Conservation (phyloP, 495 filamentous ascomycete species). For the Hamigera avellanea region DNA sequence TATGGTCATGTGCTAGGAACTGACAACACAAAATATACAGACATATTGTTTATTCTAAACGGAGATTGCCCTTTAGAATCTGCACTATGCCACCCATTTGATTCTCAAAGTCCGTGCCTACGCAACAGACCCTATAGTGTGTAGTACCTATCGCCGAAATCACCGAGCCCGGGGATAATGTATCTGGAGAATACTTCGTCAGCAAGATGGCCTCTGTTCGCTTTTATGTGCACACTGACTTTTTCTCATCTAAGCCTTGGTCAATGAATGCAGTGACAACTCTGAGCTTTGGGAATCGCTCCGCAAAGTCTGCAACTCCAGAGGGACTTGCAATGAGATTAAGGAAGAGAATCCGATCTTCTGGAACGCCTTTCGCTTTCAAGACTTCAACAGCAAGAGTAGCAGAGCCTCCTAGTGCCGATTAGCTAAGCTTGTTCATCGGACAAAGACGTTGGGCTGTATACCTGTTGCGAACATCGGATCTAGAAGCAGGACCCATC, state of each 20-base stretch:
- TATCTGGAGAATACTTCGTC: conserved; percentile 51
- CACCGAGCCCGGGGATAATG: conserved; percentile 88
- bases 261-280: conserved; percentile 97
- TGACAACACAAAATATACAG: neutral
- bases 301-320: conserved; percentile 79
- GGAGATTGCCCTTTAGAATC: too few relatives aligned
- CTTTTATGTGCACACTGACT: conserved; percentile 43
- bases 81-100: too few relatives aligned
- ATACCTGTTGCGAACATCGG: conserved; percentile 97
- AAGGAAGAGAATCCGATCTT: conserved; percentile 88
- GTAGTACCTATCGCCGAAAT: conserved; percentile 96
- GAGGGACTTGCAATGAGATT: conserved; percentile 94
- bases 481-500: conserved; percentile 93
- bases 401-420: conserved; percentile 67
- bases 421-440: neutral
- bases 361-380: conserved; percentile 79
- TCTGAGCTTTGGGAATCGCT: conserved; percentile 81
- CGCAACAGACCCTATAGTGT: conserved; percentile 48
- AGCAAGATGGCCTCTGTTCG: conserved; percentile 3
- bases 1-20: too few relatives aligned
- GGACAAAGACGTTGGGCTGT: conserved; percentile 10
- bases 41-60: too few relatives aligned
- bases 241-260: conserved; percentile 89
- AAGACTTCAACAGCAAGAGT: conserved; percentile 93
- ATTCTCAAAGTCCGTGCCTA: too few relatives aligned